Evolutionary conservation across 108 stramenopile genomes (phyloP).

Genomic region (Asterionellopsis glacialis): DNA sequence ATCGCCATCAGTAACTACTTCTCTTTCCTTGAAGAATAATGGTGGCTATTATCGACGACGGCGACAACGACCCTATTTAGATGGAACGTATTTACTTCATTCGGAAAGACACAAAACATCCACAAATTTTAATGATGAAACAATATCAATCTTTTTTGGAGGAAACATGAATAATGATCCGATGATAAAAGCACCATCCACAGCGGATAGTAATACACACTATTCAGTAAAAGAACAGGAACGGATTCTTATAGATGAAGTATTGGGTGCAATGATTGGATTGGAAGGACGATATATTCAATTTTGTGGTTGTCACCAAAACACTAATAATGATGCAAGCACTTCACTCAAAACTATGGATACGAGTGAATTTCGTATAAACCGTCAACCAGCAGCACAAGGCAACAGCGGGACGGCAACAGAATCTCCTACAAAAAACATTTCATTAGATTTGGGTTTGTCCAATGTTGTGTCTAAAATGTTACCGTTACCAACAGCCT

Average conservation of each 20-base stretch:
- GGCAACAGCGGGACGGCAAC: no score
- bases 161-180: no score
- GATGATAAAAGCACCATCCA: no score
- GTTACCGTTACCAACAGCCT: conserved; percentile 70
- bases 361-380: conserved; percentile 23
- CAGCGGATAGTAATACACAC: no score
- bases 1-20: conserved; percentile 21
- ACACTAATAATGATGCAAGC: conserved; percentile 3
- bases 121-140: no score
- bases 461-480: conserved; percentile 50
- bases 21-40: conserved; percentile 27
- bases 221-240: conserved; percentile 27
- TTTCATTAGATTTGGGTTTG: conserved; percentile 47
- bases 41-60: not conserved
- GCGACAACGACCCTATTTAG: conserved; percentile 9
- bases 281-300: conserved; percentile 61
- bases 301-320: conserved; percentile 8
- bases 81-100: conserved; percentile 13
- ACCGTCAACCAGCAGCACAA: conserved; percentile 18
- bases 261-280: conserved; percentile 80
- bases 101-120: no score
- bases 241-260: conserved; percentile 60
- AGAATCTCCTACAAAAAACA: not conserved
- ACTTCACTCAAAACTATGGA: conserved; percentile 9
- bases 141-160: no score